Conservation (phyloP, 1,139 yeast species). For the Kodamaea fungicola region DNA sequence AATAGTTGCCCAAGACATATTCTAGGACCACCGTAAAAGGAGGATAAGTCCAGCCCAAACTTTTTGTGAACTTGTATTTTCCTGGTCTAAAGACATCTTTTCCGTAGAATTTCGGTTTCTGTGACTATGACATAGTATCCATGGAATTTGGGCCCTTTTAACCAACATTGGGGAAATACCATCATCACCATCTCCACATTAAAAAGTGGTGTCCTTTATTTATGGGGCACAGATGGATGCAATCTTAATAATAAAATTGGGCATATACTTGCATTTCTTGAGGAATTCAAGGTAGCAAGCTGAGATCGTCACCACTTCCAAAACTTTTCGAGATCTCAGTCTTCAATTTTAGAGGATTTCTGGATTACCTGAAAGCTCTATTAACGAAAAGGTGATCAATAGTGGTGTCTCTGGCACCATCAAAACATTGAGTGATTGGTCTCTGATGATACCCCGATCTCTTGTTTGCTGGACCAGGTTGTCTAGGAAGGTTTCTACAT, state of each 20-base stretch:
- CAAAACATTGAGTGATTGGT: conserved; percentile 43
- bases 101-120: conserved; percentile 18
- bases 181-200: conserved; percentile 51
- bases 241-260: conserved; percentile 47
- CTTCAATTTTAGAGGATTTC: conserved; percentile 32
- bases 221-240: conserved; percentile 55
- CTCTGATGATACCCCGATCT: conserved; percentile 39
- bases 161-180: conserved; percentile 40
- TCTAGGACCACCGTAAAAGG: conserved; percentile 46
- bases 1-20: conserved; percentile 46
- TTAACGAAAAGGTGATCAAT: conserved; percentile 39
- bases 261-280: conserved; percentile 47
- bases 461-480: conserved; percentile 45
- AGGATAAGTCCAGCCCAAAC: conserved; percentile 41
- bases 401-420: conserved; percentile 49
- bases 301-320: conserved; percentile 28
- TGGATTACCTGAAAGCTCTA: conserved; percentile 41
- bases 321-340: conserved; percentile 29
- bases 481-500: conserved; percentile 38
- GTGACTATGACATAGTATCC: conserved; percentile 35
- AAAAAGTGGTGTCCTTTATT: conserved; percentile 46
- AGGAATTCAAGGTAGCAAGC: conserved; percentile 50
- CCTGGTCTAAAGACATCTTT: conserved; percentile 23
- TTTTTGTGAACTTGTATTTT: conserved; percentile 21
- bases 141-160: conserved; percentile 43